A percentile compares a stretch with the other conserved stretches of the same genome.
Conservation (phyloP, 2,329 filamentous ascomycete species). For the Cyclaneusma minus region DNA sequence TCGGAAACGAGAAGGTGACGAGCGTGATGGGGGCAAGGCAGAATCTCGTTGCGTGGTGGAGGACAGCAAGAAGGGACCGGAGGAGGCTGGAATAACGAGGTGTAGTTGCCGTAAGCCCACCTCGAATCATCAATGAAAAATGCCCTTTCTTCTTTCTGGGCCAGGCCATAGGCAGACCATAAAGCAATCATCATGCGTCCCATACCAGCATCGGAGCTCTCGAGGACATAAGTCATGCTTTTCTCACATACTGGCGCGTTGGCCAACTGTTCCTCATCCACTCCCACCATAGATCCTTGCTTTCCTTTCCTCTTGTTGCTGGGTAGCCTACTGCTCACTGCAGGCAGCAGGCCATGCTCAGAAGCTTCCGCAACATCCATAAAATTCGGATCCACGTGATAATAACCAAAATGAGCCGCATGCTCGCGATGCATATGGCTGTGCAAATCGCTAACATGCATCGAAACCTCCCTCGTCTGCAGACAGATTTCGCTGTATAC, state of each 20-base stretch:
- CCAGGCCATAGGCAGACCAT: constrained; percentile 74
- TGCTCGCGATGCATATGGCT: constrained; percentile 26
- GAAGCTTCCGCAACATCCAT: constrained; percentile 63
- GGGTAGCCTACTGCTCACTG: constrained; percentile 21
- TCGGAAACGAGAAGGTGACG: constrained; percentile 60
- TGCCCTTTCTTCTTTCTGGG: constrained; percentile 53
- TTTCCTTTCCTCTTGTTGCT: constrained; percentile 21
- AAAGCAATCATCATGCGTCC: constrained; percentile 63
- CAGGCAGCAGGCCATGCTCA: constrained; percentile 42
- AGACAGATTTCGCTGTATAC: constrained; percentile 57
- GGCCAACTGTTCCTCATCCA: constrained; percentile 25
- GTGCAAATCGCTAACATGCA: constrained; percentile 35
- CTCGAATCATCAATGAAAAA: constrained; percentile 78
- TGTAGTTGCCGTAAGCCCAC: constrained; percentile 68
- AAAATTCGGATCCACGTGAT: constrained; percentile 50
- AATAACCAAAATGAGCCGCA: constrained; percentile 33
- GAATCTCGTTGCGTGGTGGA: constrained; percentile 58
- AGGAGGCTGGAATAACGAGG: constrained; percentile 53
- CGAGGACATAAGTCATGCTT: constrained; percentile 65
- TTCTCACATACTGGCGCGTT: constrained; percentile 43
- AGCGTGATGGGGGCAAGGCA: constrained; percentile 66
- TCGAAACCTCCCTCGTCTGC: constrained; percentile 49
- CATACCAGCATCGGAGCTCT: constrained; percentile 58
- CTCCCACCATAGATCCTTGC: constrained; percentile 28
- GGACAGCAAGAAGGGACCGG: constrained; percentile 50